Base-by-base conservation (phyloP, 352 stramenopile genomes). In the Phytophthora sansomeana region DNA sequence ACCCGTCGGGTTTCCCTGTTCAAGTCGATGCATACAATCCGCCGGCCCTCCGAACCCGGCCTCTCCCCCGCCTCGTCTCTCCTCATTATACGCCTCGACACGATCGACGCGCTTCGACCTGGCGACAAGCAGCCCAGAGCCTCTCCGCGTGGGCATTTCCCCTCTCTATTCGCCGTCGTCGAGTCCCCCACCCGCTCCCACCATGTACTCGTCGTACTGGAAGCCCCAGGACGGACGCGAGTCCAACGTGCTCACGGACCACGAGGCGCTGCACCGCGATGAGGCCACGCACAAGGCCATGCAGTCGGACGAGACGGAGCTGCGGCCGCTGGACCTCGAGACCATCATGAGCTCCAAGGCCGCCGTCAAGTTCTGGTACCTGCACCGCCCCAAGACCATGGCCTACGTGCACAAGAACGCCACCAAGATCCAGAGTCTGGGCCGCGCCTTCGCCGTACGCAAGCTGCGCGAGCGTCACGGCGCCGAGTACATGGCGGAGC, bases 141-240 rank as follows among this genome's bases (percentile, higher is more conserved):
- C 30, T 30, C 19, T 54, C 17, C 21, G 29, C 38, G 28, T 39
- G 35, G 21, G 44, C 69, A 76, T 76, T 76, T 72, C 41, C 49
- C 46, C 57, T 72, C 68, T 76, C 68, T 76, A 73, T 58, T 74
- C 64, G 51, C 33, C 35, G 26, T 38, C 6, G 47, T 53, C 65
- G 65, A 74, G 63, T 73, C 63, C 39, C 44, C 29, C 13, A 9
- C 10, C 14, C 28, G 19, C 6, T 3, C 21, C 35, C 44, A 28
- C 50, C 55, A 96, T 96, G 87, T 96, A 96, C 75, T 96, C 87
- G 65, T 94, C 85, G 58, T 96, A 96, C 71, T 92, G 83, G 69
- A 92, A 84, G 58, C 85, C 87, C 51, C 83, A 83, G 50, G 80
- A 90, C 52, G 81, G 76, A 5, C 84, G 87, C 50, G 79, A 92